Percentiles rank a stretch among this genome's conserved stretches.
Evolutionary conservation across 805 yeast genomes (phyloP).

Genomic region (Sugiyamaella smithiae): DNA sequence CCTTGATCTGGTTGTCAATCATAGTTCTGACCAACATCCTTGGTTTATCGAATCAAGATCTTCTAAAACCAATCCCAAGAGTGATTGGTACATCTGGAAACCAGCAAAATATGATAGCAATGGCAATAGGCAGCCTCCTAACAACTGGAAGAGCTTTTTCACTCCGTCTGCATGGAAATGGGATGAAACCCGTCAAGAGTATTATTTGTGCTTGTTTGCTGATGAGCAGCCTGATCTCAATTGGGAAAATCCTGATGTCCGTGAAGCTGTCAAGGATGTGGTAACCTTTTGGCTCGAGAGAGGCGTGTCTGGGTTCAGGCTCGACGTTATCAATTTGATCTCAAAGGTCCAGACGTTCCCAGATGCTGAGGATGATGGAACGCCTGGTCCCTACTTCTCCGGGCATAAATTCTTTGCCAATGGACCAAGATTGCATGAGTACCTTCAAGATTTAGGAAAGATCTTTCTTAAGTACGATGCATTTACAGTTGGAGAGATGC

Average conservation of each 20-base stretch:
- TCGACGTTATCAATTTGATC: constrained; percentile 54
- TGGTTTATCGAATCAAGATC: constrained; percentile 59
- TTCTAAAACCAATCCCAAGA: constrained; percentile 50
- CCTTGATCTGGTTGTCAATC: constrained; percentile 58
- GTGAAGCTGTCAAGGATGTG: constrained; percentile 45
- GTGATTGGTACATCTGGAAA: constrained; percentile 63
- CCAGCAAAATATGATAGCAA: constrained; percentile 44
- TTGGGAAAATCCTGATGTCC: constrained; percentile 51
- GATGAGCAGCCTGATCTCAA: constrained; percentile 57
- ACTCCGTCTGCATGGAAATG: constrained; percentile 57
- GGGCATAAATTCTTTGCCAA: constrained; percentile 36
- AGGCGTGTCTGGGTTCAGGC: constrained; percentile 57
- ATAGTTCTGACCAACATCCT: constrained; percentile 52
- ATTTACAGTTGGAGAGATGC: constrained; percentile 58
- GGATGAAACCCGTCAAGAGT: constrained; percentile 53
- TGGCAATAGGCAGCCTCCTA: constrained; percentile 55
- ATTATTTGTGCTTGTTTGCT: constrained; percentile 54
- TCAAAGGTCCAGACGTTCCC: constrained; percentile 46
- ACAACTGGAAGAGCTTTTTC: constrained; percentile 54
- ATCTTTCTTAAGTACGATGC: constrained; percentile 47
- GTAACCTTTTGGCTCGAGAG: constrained; percentile 52
- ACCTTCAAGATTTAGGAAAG: constrained; percentile 49
- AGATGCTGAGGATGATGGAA: constrained; percentile 48
- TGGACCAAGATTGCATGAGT: constrained; percentile 58
- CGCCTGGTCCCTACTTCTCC: constrained; percentile 43